Base-by-base conservation (phyloP, 164 flowering plant species). In the Cinnamomum chago region DNA sequence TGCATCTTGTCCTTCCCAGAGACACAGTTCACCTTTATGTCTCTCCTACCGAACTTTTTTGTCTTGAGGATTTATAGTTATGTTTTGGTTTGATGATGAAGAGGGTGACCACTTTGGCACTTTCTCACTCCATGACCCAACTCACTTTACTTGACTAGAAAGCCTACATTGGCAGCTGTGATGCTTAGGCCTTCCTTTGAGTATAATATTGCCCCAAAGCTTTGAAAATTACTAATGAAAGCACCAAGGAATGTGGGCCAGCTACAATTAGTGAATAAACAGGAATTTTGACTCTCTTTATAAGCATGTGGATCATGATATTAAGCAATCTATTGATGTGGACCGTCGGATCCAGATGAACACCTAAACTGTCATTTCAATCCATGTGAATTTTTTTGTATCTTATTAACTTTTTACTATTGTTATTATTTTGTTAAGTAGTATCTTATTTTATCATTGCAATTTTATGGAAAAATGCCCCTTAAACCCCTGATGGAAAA, bases 111-210 rank as follows among this genome's bases (percentile, higher is more conserved):
- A 55, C 60, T 55, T 55, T 20, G n/a, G 17, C 60, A 55, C 60
- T 55, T 55, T 20, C 60, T 55, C 60, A 55, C 60, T 55, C 60
- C 60, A 55, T 15, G 60, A 55, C 60, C 79, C 83, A 83, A 80
- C 85, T 58, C 82, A 76, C 90, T 84, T 88, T 86, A 84, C 89
- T 90, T 85, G 71, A 82, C 80, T 83, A 80, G 85, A 82, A 90
- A 88, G 93, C 84, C 83, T 83, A 81, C 75, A 77, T 79, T 18
- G 72, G 72, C 81, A 80, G 71, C 76, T 72, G 78, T 69, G 9
- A 73, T 75, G 55, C 28, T 40, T 12, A 24, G 60, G 71, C 30
- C 67, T 73, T 60, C 50, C 52, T 68, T 75, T 73, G 51, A 14
- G 65, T 69, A 18, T 58, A 50, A 40, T 40, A 58, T 28, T 66